A percentile compares a stretch with the other conserved stretches of the same genome.
Evolutionary conservation across 257 asterid genomes (phyloP).

Genomic region (Capsicum rhomboideum): DNA sequence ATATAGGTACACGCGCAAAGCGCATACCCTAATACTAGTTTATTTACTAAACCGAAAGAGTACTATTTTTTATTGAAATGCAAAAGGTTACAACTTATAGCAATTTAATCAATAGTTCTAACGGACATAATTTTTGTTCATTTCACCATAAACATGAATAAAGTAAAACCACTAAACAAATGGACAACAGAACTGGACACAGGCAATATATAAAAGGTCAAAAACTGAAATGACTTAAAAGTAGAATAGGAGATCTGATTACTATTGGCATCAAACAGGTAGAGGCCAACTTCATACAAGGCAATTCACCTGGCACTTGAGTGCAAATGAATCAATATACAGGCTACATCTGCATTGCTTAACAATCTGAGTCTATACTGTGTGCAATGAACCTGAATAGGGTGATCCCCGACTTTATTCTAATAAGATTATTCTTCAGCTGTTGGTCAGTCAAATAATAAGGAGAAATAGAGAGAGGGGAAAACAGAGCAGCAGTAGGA

Average conservation of each 20-base stretch:
- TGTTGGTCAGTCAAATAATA: background rate
- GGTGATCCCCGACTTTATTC: background rate
- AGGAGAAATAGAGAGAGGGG: background rate
- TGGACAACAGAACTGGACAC: background rate
- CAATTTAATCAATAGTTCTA: background rate
- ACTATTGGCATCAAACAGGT: background rate
- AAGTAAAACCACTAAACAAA: background rate
- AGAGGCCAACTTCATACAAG: background rate
- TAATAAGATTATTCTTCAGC: background rate
- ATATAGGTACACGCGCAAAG: too few species aligned
- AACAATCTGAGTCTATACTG: background rate
- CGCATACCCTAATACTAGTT: background rate
- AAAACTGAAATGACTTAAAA: background rate
- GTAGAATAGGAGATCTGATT: background rate
- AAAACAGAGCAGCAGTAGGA: background rate
- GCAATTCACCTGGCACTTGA: background rate
- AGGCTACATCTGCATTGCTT: background rate
- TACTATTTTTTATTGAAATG: background rate
- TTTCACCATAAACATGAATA: background rate
- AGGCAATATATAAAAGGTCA: background rate
- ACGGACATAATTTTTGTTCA: background rate
- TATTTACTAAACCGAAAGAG: background rate
- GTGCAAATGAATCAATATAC: background rate
- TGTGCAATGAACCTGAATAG: background rate
- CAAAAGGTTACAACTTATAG: background rate